A percentile compares a stretch with the other conserved stretches of the same genome.
Conservation (phyloP, 768 basidiomycete genomes). For the Saitozyma podzolica region DNA sequence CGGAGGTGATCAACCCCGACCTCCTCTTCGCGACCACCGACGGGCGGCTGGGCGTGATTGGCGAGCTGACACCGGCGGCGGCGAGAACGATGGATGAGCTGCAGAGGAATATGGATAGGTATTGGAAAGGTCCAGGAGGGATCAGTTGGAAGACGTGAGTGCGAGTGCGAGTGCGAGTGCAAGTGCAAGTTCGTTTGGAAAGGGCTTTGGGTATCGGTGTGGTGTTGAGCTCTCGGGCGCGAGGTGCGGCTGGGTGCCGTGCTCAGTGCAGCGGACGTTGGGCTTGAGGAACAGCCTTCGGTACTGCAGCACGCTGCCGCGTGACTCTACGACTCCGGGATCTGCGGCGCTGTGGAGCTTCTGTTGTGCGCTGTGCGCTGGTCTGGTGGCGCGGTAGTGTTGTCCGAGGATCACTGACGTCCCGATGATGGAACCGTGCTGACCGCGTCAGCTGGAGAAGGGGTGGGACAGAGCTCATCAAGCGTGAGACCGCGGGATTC, state of each 20-base stretch:
- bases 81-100: constrained; percentile 39
- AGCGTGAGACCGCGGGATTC: constrained; percentile 43
- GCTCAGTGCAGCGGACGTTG: too few relatives aligned
- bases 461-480: constrained; percentile 32
- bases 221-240: too few relatives aligned
- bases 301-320: too few relatives aligned
- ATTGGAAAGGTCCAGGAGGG: constrained; percentile 34
- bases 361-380: too few relatives aligned
- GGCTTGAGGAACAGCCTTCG: too few relatives aligned
- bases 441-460: constrained; percentile 17
- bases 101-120: constrained; percentile 47
- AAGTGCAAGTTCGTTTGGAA: too few relatives aligned
- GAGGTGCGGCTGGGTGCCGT: too few relatives aligned
- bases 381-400: not conserved
- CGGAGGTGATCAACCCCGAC: constrained; percentile 34
- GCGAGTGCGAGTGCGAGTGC: too few relatives aligned
- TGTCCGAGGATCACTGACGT: not conserved
- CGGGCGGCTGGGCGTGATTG: constrained; percentile 46
- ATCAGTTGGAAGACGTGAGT: constrained; percentile 35
- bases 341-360: too few relatives aligned
- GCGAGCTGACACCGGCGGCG: constrained; percentile 38
- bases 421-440: not conserved
- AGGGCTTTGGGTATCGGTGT: too few relatives aligned
- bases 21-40: constrained; percentile 44
- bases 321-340: too few relatives aligned